Evolutionary conservation across 805 yeast genomes (phyloP).

Genomic region (Starmerella lactis-condensi): DNA sequence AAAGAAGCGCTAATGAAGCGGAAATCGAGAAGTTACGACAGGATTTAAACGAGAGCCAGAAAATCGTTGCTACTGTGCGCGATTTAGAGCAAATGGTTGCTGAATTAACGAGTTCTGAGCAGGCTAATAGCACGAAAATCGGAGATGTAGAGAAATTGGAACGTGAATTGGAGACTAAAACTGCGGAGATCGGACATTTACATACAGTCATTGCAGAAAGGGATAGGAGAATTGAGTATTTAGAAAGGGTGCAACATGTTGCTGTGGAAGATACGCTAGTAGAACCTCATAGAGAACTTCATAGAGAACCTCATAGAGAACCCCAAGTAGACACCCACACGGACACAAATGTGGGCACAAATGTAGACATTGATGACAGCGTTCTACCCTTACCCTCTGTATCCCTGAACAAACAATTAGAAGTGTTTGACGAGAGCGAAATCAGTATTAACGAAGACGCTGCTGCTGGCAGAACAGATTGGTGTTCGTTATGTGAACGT

Average conservation of each 20-base stretch:
- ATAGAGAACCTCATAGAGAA: no score
- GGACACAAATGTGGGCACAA: no score
- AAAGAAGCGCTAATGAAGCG: constrained; percentile 13
- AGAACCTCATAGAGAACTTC: no score
- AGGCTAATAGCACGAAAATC: constrained; percentile 7
- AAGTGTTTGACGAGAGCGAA: constrained; percentile 6
- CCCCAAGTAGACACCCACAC: no score
- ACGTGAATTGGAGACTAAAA: constrained; percentile 9
- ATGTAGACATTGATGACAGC: no score
- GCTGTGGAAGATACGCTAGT: no score
- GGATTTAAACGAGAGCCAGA: constrained; percentile 13
- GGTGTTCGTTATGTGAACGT: constrained; percentile 90
- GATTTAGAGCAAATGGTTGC: constrained; percentile 10
- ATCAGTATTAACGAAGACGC: constrained; percentile 30
- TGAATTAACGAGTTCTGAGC: constrained; percentile 15
- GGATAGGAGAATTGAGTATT: constrained; percentile 1
- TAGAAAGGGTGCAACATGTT: no score
- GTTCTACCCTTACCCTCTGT: constrained; percentile 1
- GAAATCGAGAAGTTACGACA: constrained; percentile 10
- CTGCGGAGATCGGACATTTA: no score
- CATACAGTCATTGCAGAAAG: constrained; percentile 5
- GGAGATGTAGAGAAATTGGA: constrained; percentile 13
- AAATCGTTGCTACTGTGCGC: constrained; percentile 10
- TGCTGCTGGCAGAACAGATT: constrained; percentile 50
- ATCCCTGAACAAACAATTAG: constrained; percentile 5